Percentiles rank a stretch among this genome's conserved stretches.
phyloP scores from a whole-genome alignment of 2,329 filamentous ascomycete species.

The Colletotrichum tabaci region DNA sequence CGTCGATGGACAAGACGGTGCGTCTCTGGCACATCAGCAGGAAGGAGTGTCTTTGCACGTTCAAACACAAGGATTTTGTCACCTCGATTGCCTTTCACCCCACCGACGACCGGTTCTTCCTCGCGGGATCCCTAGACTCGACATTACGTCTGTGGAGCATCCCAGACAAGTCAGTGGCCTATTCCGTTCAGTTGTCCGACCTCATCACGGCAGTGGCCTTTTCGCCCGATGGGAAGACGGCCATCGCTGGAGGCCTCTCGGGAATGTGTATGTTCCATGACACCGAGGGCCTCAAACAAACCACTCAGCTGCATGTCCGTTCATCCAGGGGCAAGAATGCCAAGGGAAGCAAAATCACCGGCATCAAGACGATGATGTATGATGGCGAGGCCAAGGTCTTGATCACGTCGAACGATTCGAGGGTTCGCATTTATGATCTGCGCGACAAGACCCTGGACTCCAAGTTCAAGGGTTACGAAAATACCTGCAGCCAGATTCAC shows the following conservation, averaged over 20 bases:
- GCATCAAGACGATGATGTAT: conserved; percentile 82
- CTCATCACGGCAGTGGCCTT: conserved; percentile 96
- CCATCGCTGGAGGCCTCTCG: conserved; percentile 89
- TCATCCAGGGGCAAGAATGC: conserved; percentile 93
- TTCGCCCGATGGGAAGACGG: conserved; percentile 89
- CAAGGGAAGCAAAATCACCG: conserved; percentile 97
- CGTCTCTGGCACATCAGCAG: conserved; percentile 92
- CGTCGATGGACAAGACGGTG: conserved; percentile 98
- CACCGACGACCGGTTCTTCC: conserved; percentile 94
- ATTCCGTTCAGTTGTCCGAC: conserved; percentile 81
- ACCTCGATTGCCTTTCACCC: conserved; percentile 97
- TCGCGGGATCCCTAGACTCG: conserved; percentile 92
- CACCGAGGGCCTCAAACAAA: conserved; percentile 88
- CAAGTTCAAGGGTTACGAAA: conserved; percentile 94
- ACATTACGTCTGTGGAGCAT: conserved; percentile 96
- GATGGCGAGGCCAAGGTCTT: conserved; percentile 84
- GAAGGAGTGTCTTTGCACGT: conserved; percentile 89
- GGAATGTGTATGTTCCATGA: conserved; percentile 93
- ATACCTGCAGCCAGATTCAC: conserved; percentile 90
- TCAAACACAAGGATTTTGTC: conserved; percentile 95
- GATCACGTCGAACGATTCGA: conserved; percentile 95
- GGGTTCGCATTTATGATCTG: conserved; percentile 90
- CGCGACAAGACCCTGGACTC: conserved; percentile 87
- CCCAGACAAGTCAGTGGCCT: conserved; percentile 94
- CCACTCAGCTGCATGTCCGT: conserved; percentile 92